phyloP scores from a whole-genome alignment of 2,329 filamentous ascomycete species.

The Cryphonectria carpinicola region DNA sequence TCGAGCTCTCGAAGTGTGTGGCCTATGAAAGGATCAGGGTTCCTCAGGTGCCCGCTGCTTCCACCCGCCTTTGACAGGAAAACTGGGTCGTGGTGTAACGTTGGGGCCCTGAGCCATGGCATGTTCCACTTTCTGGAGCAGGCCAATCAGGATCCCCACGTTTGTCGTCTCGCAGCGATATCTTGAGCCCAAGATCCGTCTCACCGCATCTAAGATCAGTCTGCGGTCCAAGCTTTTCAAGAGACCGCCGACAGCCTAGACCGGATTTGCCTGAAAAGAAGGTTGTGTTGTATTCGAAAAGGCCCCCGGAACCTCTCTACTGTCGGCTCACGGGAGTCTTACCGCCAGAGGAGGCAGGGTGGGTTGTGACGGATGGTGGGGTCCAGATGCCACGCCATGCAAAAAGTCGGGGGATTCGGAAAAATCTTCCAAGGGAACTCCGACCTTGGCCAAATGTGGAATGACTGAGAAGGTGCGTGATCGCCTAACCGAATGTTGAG shows the following conservation, averaged over 20 bases:
- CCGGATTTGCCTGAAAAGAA: neutral
- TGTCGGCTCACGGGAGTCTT: constrained; percentile 8
- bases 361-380: constrained; percentile 4
- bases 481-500: neutral
- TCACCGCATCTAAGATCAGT: constrained; percentile 3
- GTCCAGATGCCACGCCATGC: constrained; percentile 19
- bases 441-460: neutral
- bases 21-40: constrained; percentile 17
- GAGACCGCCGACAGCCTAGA: neutral
- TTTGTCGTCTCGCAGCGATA: neutral
- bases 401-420: constrained; percentile 20
- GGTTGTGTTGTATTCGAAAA: neutral
- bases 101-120: neutral
- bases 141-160: constrained; percentile 1
- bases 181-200: neutral
- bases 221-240: neutral
- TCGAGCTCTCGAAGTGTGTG: constrained; percentile 17
- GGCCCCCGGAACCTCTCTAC: constrained; percentile 1
- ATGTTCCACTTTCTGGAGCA: neutral
- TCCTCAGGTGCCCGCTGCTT: constrained; percentile 18
- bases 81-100: constrained; percentile 23
- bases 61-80: constrained; percentile 29
- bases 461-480: neutral
- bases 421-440: neutral
- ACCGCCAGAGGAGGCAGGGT: constrained; percentile 14